Base-by-base conservation (phyloP, 371 early-diverging fungal species). In the Zancudomyces culisetae region DNA sequence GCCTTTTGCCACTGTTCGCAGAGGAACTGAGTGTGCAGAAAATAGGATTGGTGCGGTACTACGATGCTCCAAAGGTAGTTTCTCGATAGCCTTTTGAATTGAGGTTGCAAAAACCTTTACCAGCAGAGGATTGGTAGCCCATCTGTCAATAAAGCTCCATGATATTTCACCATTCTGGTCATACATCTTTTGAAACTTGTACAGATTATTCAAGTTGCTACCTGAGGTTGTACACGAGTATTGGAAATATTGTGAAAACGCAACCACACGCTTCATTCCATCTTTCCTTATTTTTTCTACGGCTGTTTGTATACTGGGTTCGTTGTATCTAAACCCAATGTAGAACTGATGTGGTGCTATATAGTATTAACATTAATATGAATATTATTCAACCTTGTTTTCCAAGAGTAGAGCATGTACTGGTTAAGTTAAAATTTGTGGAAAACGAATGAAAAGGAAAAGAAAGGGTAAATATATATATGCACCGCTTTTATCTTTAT, bases 141-240 rank as follows among this genome's bases (percentile, higher is more conserved):
- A 95, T 24, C 96, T 74, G 58, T 95, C 96, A 60, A 95, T 88
- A 27, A 91, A 80, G 55, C 85, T 86, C 91, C 92, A 93, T 51
- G 76, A 56, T 19, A 95, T 72, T 41, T 66, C 65, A 24, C 71
- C 60, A 2, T 76, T 66, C 50, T 83, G 76, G 45, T 87, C 87
- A 1, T 62, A 53, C 10, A 59, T 56, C 57, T 75, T 58, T 30
- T 87, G 70, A 4, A 71, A 65, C 23, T 80, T 75, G 53, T 76
- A 77, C 2, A 95, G 72, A 63, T 93, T 90, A 62, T 92, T 95
- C 55, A 95, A 67, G 55, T 84, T 85, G 60, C 81, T 81, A 24
- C 96, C 96, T 0, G 94, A 91, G 19, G 96, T 95, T 0, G 92
- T 85, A 60, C 96, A 91, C 18, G 89, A 88, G 69, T 90, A 93